These are phyloP conservation scores for Phialocephala subalpina DNA, from an alignment of 2,329 filamentous ascomycete genomes.

Conservation along the genomic window DNA sequence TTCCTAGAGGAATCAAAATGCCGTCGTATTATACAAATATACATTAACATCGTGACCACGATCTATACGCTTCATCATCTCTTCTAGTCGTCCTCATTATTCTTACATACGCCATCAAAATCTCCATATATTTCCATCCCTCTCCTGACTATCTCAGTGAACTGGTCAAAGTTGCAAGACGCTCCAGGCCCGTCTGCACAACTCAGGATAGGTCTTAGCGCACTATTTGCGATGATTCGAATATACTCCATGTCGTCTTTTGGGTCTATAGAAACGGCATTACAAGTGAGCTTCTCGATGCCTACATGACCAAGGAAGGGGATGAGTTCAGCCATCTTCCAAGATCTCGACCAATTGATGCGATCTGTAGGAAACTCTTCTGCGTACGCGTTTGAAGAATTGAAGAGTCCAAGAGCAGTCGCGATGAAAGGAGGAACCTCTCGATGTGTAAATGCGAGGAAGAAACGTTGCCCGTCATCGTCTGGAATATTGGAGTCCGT, in stretches of 20 bases:
- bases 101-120: conserved; percentile 42
- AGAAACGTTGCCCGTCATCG: conserved; percentile 61
- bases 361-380: conserved; percentile 69
- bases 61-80: background rate
- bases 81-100: conserved; percentile 29
- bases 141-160: conserved; percentile 51
- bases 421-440: conserved; percentile 72
- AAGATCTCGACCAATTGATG: conserved; percentile 69
- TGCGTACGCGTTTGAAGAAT: conserved; percentile 69
- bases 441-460: conserved; percentile 74
- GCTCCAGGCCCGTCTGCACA: conserved; percentile 59
- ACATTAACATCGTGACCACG: background rate
- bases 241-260: conserved; percentile 57
- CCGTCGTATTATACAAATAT: background rate
- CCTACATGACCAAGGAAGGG: conserved; percentile 73
- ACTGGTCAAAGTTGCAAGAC: conserved; percentile 54
- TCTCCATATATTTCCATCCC: conserved; percentile 47
- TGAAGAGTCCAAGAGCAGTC: conserved; percentile 74
- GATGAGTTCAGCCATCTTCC: conserved; percentile 68
- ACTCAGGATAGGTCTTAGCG: conserved; percentile 55
- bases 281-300: conserved; percentile 70
- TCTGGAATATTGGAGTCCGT: conserved; percentile 28
- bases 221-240: conserved; percentile 59
- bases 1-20: background rate
- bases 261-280: conserved; percentile 59